Evolutionary conservation across 1,139 yeast species (phyloP).

Genomic region (Suhomyces ambrosiae): DNA sequence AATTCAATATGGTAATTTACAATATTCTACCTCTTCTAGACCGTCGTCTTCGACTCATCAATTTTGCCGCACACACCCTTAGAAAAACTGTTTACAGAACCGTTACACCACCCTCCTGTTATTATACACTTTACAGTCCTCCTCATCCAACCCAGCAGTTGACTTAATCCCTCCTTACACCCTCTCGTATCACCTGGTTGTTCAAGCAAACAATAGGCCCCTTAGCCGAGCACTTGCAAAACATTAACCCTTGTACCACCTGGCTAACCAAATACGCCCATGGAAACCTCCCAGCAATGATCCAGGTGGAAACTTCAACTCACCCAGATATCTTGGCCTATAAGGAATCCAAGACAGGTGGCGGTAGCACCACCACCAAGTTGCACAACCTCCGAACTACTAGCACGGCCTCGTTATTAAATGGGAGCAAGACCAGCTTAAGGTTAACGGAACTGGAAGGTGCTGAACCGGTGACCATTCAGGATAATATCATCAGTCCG

Average conservation of each 20-base stretch:
- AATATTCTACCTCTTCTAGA: too few relatives aligned
- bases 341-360: constrained; percentile 1
- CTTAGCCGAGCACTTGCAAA: neutral
- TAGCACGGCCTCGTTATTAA: constrained; percentile 1
- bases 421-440: constrained; percentile 1
- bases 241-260: neutral
- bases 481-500: too few relatives aligned
- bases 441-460: neutral
- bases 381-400: constrained; percentile 1
- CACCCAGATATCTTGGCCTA: constrained; percentile 8
- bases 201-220: neutral
- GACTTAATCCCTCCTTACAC: neutral
- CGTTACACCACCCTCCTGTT: constrained; percentile 1
- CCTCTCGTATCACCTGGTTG: neutral
- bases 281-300: constrained; percentile 6
- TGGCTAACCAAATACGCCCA: constrained; percentile 2
- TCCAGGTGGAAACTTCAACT: constrained; percentile 11
- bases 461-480: too few relatives aligned
- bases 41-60: neutral
- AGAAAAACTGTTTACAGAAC: constrained; percentile 7
- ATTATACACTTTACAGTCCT: neutral
- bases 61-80: constrained; percentile 3
- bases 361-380: constrained; percentile 6
- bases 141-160: neutral
- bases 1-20: too few relatives aligned